Evolutionary conservation across 805 yeast species (phyloP).

Genomic region (Cyberlindnera maritima): DNA sequence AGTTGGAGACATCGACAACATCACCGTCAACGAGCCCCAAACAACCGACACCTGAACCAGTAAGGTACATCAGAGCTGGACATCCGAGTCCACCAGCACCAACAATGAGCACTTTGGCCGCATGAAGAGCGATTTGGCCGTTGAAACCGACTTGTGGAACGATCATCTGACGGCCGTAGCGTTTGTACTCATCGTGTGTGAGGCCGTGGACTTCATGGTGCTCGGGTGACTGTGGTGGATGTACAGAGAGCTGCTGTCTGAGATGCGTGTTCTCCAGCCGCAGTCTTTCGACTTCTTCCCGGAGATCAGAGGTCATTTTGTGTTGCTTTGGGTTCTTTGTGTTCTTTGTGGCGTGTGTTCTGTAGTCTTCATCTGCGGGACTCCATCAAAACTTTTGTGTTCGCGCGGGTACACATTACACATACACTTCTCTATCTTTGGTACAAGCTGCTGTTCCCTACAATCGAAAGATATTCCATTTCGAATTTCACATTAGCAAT

Average conservation of each 20-base stretch:
- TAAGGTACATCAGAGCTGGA: slow-evolving; percentile 81
- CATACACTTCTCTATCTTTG: too few relatives aligned
- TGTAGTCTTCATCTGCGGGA: too few relatives aligned
- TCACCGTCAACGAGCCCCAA: slow-evolving; percentile 90
- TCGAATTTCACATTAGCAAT: too few relatives aligned
- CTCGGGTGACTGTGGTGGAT: neutral
- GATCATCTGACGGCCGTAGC: slow-evolving; percentile 95
- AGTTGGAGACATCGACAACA: slow-evolving; percentile 75
- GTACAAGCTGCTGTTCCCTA: too few relatives aligned
- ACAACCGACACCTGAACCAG: slow-evolving; percentile 84
- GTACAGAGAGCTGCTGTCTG: slow-evolving; percentile 1
- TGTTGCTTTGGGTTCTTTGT: too few relatives aligned
- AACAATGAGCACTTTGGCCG: slow-evolving; percentile 64
- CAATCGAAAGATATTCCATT: too few relatives aligned
- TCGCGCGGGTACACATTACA: too few relatives aligned
- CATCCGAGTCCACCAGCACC: slow-evolving; percentile 99
- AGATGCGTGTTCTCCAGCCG: slow-evolving; percentile 17
- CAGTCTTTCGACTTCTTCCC: slow-evolving; percentile 12
- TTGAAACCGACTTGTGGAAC: slow-evolving; percentile 63
- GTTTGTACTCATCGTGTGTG: slow-evolving; percentile 62
- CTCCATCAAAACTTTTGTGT: too few relatives aligned
- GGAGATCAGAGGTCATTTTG: neutral
- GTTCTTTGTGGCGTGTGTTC: too few relatives aligned
- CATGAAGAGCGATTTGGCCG: slow-evolving; percentile 59
- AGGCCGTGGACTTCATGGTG: slow-evolving; percentile 8